These are phyloP conservation scores for Coprinellus micaceus DNA, from an alignment of 768 basidiomycete species.

Conservation along the genomic window DNA sequence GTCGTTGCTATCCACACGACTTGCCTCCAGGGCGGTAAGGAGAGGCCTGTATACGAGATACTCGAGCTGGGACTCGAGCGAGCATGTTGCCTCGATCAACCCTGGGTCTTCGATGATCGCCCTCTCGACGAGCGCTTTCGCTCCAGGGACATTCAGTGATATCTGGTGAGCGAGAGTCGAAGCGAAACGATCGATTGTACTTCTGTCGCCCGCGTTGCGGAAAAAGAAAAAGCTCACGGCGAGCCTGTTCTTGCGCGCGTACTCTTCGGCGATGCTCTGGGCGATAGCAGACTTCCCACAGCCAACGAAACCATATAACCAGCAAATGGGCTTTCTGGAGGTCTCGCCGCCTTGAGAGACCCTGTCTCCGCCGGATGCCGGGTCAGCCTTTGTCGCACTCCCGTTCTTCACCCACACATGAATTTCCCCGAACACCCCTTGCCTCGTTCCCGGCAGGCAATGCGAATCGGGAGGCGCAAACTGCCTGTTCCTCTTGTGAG, in stretches of 20 bases:
- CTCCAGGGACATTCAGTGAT: not conserved
- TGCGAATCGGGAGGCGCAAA: not conserved
- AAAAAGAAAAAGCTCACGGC: conserved; percentile 8
- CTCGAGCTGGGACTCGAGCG: too few relatives aligned
- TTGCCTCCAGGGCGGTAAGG: too few relatives aligned
- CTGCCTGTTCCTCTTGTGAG: not conserved
- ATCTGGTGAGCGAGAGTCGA: conserved; percentile 16
- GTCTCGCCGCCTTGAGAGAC: too few relatives aligned
- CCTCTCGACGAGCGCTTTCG: not conserved
- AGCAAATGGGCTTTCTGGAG: conserved; percentile 7
- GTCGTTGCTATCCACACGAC: too few relatives aligned
- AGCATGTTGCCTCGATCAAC: not conserved
- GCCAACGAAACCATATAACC: conserved; percentile 18
- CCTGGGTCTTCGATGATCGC: conserved; percentile 2
- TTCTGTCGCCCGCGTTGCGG: not conserved
- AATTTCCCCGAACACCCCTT: not conserved
- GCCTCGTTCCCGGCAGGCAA: not conserved
- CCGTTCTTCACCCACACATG: not conserved
- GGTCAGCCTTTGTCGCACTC: not conserved
- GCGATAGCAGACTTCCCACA: conserved; percentile 19
- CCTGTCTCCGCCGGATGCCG: too few relatives aligned
- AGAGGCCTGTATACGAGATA: too few relatives aligned
- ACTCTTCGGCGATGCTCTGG: conserved; percentile 13
- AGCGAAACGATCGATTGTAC: conserved; percentile 4
- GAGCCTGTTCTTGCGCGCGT: not conserved